These are phyloP conservation scores for Psilocybe sp. DNA, from an alignment of 768 basidiomycete species.

Conservation along the genomic window DNA sequence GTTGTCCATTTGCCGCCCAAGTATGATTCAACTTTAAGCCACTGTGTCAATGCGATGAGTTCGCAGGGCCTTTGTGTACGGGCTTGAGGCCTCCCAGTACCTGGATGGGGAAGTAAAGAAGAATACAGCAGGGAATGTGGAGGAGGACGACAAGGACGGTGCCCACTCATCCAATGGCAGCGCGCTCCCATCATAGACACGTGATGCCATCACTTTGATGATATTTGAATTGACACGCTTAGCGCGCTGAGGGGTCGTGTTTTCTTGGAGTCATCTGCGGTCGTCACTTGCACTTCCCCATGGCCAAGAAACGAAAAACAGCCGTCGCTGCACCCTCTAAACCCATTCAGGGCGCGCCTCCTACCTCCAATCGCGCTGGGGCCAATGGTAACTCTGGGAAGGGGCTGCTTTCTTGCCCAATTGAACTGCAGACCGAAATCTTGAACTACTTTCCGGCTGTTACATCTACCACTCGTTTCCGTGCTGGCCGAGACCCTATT, in stretches of 20 bases:
- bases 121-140: background rate
- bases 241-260: too few relatives aligned
- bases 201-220: too few relatives aligned
- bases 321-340: too few relatives aligned
- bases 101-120: too few relatives aligned
- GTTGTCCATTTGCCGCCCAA: slow-evolving; percentile 44
- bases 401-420: slow-evolving; percentile 8
- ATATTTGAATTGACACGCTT: too few relatives aligned
- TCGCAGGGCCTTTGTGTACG: background rate
- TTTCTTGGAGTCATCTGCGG: too few relatives aligned
- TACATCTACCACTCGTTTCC: slow-evolving; percentile 3
- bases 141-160: background rate
- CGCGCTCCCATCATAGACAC: background rate
- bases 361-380: too few relatives aligned
- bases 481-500: slow-evolving; percentile 5
- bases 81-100: too few relatives aligned
- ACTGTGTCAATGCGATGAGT: background rate
- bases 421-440: slow-evolving; percentile 9
- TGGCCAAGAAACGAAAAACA: too few relatives aligned
- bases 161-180: background rate
- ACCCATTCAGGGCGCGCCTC: too few relatives aligned
- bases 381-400: background rate
- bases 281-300: too few relatives aligned
- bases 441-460: slow-evolving; percentile 7
- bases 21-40: background rate